These are phyloP conservation scores for Cucurbita ficifolia DNA, from an alignment of 306 rosid species.

Conservation along the genomic window DNA sequence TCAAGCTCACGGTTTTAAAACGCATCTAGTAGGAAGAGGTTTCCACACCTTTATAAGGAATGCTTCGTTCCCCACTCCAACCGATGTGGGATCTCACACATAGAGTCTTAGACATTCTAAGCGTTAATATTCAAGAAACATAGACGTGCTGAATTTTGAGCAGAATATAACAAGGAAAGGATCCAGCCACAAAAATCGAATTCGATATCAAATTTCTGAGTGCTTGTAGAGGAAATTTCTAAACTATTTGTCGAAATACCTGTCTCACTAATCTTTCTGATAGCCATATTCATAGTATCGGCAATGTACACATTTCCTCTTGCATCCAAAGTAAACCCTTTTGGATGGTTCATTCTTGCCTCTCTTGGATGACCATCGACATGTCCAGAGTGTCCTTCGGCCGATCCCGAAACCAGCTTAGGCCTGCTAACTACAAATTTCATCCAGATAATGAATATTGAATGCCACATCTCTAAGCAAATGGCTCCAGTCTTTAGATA, in stretches of 20 bases:
- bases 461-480: not conserved
- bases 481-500: not conserved
- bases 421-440: conserved; percentile 64
- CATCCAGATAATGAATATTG: not conserved
- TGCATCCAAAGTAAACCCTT: conserved; percentile 74
- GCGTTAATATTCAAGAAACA: not conserved
- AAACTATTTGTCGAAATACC: conserved; percentile 24
- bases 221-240: not conserved
- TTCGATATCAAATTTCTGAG: not conserved
- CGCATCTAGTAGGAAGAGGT: too few relatives aligned
- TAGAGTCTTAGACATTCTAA: not conserved
- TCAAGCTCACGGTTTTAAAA: too few relatives aligned
- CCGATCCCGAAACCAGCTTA: conserved; percentile 76
- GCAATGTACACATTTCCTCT: conserved; percentile 85
- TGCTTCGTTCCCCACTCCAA: too few relatives aligned
- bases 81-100: too few relatives aligned
- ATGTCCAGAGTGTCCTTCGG: conserved; percentile 82
- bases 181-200: not conserved
- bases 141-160: not conserved
- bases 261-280: conserved; percentile 76
- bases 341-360: conserved; percentile 87
- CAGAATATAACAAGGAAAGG: not conserved
- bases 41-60: too few relatives aligned
- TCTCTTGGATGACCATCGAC: conserved; percentile 85
- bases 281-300: conserved; percentile 91